Percentiles rank a stretch among this genome's conserved stretches.
These are phyloP conservation scores for Epichloe elymi DNA, from an alignment of 2,329 filamentous ascomycete genomes.

Conservation along the genomic window DNA sequence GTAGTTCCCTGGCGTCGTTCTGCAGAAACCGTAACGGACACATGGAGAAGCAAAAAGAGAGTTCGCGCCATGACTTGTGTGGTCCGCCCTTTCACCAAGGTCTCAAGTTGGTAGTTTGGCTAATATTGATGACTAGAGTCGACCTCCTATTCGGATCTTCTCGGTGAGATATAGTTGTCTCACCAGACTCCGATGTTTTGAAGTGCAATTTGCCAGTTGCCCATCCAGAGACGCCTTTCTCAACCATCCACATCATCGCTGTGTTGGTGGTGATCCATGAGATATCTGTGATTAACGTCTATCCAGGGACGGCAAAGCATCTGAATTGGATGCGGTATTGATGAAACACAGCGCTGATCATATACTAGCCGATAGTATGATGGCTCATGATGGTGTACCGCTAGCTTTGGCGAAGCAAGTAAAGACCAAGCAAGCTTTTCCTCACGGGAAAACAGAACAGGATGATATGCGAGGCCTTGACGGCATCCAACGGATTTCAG, in stretches of 20 bases:
- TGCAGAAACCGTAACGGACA: not conserved
- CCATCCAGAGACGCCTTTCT: conserved; percentile 7
- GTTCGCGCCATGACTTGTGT: not conserved
- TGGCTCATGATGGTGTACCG: not conserved
- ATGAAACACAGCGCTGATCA: not conserved
- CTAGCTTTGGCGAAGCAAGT: not conserved
- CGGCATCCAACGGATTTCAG: too few relatives aligned
- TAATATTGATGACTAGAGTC: not conserved
- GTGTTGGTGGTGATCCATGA: not conserved
- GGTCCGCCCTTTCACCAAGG: not conserved
- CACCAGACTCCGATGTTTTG: conserved; percentile 13
- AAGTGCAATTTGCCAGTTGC: conserved; percentile 12
- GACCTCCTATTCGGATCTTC: conserved; percentile 7
- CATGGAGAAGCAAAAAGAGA: not conserved
- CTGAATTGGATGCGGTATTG: not conserved
- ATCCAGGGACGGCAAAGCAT: not conserved
- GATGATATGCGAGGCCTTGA: too few relatives aligned
- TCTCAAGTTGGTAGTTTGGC: not conserved
- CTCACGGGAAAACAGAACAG: not conserved
- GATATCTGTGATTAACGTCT: not conserved
- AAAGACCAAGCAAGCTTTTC: too few relatives aligned
- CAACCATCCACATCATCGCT: not conserved
- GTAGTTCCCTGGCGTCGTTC: not conserved
- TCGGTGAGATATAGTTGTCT: conserved; percentile 18
- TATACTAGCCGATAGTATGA: not conserved